Percentiles rank a stretch among this genome's conserved stretches.
Conservation (phyloP, 768 basidiomycete genomes). For the Mycena maculata region DNA sequence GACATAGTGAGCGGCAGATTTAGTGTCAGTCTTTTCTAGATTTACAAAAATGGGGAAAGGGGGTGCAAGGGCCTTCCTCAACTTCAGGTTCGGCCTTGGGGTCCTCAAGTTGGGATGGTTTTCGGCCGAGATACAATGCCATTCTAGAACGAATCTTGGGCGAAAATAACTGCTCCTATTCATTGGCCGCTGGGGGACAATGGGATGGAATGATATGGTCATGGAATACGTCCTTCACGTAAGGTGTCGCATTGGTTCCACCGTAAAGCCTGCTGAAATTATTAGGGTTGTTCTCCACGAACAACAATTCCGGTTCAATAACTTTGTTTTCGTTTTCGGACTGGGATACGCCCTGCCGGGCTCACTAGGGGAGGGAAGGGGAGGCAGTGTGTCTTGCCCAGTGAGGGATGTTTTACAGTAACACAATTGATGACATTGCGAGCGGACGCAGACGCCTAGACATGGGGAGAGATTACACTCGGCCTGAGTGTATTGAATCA, state of each 20-base stretch:
- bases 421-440: conserved; percentile 68
- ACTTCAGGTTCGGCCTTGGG: conserved; percentile 55
- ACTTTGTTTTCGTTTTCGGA: conserved; percentile 74
- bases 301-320: conserved; percentile 87
- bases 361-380: conserved; percentile 93
- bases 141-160: conserved; percentile 63
- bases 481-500: too few species aligned
- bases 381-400: conserved; percentile 85
- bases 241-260: conserved; percentile 83
- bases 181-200: conserved; percentile 67
- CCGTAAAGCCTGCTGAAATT: conserved; percentile 94
- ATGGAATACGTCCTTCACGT: conserved; percentile 98
- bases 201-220: conserved; percentile 94
- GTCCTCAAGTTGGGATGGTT: conserved; percentile 50
- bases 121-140: conserved; percentile 55
- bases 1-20: conserved; percentile 90
- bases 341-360: conserved; percentile 70
- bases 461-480: too few species aligned
- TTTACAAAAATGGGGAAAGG: conserved; percentile 83
- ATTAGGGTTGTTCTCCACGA: conserved; percentile 98
- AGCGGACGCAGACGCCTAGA: conserved; percentile 63
- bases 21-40: conserved; percentile 89
- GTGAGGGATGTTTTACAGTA: conserved; percentile 76
- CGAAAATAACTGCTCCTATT: conserved; percentile 58
- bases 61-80: conserved; percentile 67